A percentile compares a stretch with the other conserved stretches of the same genome.
These are phyloP conservation scores for Penstemon eatonii DNA, from an alignment of 257 asterid species.

Conservation along the genomic window DNA sequence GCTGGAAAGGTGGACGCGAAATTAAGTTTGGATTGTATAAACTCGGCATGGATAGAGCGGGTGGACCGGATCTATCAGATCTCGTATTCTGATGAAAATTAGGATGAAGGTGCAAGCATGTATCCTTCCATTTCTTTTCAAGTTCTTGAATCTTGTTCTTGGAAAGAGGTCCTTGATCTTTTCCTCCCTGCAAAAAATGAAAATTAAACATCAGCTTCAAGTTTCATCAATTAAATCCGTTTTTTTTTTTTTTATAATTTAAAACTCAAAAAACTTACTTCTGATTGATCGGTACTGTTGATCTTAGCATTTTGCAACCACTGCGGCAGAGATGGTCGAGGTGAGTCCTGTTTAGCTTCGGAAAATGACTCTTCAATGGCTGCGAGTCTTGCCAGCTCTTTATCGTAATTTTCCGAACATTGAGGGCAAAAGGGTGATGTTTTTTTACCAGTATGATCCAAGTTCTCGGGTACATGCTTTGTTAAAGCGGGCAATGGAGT, in stretches of 20 bases:
- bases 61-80: conserved; percentile 33
- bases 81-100: conserved; percentile 49
- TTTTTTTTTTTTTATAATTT: neutral
- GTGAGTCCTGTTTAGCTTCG: conserved; percentile 42
- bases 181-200: conserved; percentile 10
- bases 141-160: conserved; percentile 52
- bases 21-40: conserved; percentile 54
- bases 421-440: conserved; percentile 49
- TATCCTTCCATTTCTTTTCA: conserved; percentile 76
- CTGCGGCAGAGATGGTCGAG: conserved; percentile 57
- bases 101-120: conserved; percentile 74
- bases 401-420: conserved; percentile 56
- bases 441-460: conserved; percentile 35
- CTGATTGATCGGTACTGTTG: conserved; percentile 38
- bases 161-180: too few relatives aligned
- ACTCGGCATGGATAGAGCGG: conserved; percentile 15
- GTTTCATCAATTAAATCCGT: neutral
- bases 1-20: conserved; percentile 53
- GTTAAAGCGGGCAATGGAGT: conserved; percentile 36
- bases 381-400: conserved; percentile 54
- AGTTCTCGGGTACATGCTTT: conserved; percentile 43
- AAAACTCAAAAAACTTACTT: conserved; percentile 37
- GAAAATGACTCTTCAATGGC: conserved; percentile 63
- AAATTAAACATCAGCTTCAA: conserved; percentile 14
- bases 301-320: conserved; percentile 82